Evolutionary conservation across 768 basidiomycete species (phyloP).

Genomic region (Lentinula edodes): DNA sequence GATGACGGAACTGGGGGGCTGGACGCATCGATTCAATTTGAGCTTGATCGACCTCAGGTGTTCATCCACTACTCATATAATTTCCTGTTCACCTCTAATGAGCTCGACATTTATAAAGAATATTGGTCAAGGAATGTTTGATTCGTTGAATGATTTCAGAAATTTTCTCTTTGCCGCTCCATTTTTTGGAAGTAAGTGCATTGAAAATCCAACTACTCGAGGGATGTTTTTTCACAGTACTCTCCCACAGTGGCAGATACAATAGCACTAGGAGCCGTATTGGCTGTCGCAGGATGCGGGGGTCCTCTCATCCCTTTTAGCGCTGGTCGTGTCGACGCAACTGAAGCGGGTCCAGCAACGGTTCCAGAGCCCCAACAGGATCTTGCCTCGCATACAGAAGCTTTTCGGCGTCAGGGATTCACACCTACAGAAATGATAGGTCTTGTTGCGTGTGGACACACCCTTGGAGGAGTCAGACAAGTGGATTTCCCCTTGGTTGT

Average conservation of each 20-base stretch:
- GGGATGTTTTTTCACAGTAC: too few species aligned
- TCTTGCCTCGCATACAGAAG: constrained; percentile 30
- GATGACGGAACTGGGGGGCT: constrained; percentile 41
- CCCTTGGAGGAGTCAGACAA: constrained; percentile 10
- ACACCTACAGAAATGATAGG: constrained; percentile 12
- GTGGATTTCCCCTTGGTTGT: constrained; percentile 8
- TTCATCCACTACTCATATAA: constrained; percentile 6
- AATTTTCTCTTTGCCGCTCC: constrained; percentile 29
- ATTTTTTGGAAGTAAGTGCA: constrained; percentile 35
- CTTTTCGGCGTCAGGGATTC: constrained; percentile 40
- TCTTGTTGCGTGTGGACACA: constrained; percentile 11
- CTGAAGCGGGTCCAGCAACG: constrained; percentile 29
- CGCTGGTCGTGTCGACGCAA: constrained; percentile 38
- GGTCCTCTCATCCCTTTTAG: constrained; percentile 40
- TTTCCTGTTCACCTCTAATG: background rate
- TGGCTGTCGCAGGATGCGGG: constrained; percentile 35
- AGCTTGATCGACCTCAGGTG: constrained; percentile 37
- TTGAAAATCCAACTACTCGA: background rate
- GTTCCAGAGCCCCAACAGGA: constrained; percentile 40
- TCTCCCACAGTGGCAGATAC: constrained; percentile 34
- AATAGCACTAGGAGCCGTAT: constrained; percentile 32
- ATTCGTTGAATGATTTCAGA: constrained; percentile 36
- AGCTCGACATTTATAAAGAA: constrained; percentile 25
- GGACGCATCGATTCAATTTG: constrained; percentile 47
- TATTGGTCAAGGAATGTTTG: constrained; percentile 39